phyloP scores from a whole-genome alignment of 139 green algal species.

The Coelastrella sp. region DNA sequence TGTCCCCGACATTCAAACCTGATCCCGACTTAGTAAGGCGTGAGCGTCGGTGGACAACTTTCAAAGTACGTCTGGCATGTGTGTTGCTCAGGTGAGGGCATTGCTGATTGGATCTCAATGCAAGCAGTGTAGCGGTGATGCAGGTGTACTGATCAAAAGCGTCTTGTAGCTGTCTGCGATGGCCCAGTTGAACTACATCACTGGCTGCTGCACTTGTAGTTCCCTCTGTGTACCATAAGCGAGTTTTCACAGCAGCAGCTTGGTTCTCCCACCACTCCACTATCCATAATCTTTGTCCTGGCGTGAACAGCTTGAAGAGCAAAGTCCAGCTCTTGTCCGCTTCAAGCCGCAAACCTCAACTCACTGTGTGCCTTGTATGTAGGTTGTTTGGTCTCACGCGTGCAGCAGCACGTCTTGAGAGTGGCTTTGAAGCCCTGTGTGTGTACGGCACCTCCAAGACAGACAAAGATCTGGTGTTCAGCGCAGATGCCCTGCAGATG shows the following conservation, averaged over 20 bases:
- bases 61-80: conserved; percentile 15
- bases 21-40: background rate
- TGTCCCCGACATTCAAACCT: conserved; percentile 11
- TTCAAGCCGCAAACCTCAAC: background rate
- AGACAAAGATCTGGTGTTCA: conserved; percentile 50
- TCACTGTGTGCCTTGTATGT: background rate
- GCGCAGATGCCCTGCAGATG: conserved; percentile 9
- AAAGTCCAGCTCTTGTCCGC: background rate
- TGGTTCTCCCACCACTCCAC: too few relatives aligned
- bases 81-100: conserved; percentile 33
- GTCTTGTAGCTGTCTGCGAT: background rate
- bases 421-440: conserved; percentile 42
- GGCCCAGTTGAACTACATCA: too few relatives aligned
- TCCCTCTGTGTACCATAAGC: too few relatives aligned
- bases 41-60: background rate
- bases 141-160: background rate
- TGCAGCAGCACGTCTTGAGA: conserved; percentile 8
- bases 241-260: too few relatives aligned
- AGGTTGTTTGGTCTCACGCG: conserved; percentile 32
- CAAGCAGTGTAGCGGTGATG: background rate
- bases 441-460: conserved; percentile 48
- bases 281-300: too few relatives aligned
- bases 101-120: background rate
- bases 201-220: too few relatives aligned
- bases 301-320: background rate